These are phyloP conservation scores for Cladosporium austrohemisphaericum DNA, from an alignment of 2,329 filamentous ascomycete species.

Conservation along the genomic window DNA sequence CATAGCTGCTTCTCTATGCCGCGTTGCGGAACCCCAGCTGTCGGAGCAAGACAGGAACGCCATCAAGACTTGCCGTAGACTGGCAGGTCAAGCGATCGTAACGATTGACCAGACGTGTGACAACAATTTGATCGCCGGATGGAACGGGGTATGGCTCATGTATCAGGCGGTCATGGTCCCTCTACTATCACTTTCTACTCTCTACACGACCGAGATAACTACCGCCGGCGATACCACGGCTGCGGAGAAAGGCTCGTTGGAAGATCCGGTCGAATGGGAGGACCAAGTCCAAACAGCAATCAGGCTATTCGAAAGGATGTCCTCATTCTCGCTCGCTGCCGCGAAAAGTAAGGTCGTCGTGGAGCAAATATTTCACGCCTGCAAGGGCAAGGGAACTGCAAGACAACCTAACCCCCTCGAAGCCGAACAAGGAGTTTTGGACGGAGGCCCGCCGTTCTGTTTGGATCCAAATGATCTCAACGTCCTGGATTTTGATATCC, in stretches of 20 bases:
- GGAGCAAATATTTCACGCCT: conserved; percentile 40
- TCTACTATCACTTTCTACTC: conserved; percentile 63
- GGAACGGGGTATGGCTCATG: conserved; percentile 78
- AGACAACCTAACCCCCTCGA: too few species aligned
- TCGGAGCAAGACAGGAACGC: conserved; percentile 63
- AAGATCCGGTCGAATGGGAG: conserved; percentile 40
- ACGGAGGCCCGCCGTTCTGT: conserved; percentile 17
- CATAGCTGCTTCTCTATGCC: conserved; percentile 58
- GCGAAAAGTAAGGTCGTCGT: conserved; percentile 42
- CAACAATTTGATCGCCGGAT: conserved; percentile 70
- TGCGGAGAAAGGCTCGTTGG: conserved; percentile 11
- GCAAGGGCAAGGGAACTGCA: too few species aligned
- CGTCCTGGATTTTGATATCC: conserved; percentile 15
- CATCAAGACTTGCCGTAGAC: conserved; percentile 65
- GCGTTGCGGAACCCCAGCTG: conserved; percentile 48
- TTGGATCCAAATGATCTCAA: conserved; percentile 14
- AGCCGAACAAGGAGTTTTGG: too few species aligned
- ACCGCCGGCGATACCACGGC: neutral
- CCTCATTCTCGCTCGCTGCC: conserved; percentile 44
- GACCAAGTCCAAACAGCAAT: conserved; percentile 40
- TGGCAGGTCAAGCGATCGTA: conserved; percentile 67
- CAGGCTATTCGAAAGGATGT: conserved; percentile 41
- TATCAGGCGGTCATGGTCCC: conserved; percentile 79
- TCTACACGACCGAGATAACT: conserved; percentile 12
- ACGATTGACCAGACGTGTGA: conserved; percentile 69